phyloP scores from a whole-genome alignment of 2,329 filamentous ascomycete genomes.

The Talaromyces piceae region DNA sequence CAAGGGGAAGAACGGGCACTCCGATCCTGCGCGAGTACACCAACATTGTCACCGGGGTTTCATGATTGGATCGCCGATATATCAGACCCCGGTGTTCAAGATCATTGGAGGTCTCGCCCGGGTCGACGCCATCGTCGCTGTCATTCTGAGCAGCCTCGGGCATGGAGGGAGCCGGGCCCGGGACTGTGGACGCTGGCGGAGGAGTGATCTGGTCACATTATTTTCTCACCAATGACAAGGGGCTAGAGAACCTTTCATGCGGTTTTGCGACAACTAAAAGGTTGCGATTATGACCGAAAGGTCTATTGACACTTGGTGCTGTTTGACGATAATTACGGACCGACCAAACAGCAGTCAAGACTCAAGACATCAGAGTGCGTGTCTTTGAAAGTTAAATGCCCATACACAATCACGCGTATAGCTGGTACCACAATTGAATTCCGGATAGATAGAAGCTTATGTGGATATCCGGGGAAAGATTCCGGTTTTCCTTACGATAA shows the following conservation, averaged over 20 bases:
- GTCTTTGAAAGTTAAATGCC: no score
- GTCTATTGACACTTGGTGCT: no score
- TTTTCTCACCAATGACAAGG: background rate
- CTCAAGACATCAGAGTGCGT: no score
- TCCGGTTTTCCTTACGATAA: no score
- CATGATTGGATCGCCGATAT: background rate
- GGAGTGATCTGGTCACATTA: conserved; percentile 13
- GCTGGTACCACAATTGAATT: no score
- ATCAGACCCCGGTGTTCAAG: background rate
- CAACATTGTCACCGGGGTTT: background rate
- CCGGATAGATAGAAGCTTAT: no score
- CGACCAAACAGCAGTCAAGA: no score
- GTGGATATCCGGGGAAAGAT: no score
- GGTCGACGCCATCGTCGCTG: conserved; percentile 27
- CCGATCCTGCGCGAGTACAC: conserved; percentile 15
- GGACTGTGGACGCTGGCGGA: conserved; percentile 30
- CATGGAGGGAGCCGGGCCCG: conserved; percentile 30
- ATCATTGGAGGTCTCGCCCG: conserved; percentile 8
- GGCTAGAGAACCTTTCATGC: no score
- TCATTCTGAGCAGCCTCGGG: conserved; percentile 31
- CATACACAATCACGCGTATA: no score
- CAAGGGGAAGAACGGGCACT: conserved; percentile 14
- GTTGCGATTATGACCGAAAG: no score
- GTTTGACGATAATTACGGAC: no score
- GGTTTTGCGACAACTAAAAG: background rate